Conservation (phyloP, 2,329 filamentous ascomycete species). For the Chaetomium strumarium region DNA sequence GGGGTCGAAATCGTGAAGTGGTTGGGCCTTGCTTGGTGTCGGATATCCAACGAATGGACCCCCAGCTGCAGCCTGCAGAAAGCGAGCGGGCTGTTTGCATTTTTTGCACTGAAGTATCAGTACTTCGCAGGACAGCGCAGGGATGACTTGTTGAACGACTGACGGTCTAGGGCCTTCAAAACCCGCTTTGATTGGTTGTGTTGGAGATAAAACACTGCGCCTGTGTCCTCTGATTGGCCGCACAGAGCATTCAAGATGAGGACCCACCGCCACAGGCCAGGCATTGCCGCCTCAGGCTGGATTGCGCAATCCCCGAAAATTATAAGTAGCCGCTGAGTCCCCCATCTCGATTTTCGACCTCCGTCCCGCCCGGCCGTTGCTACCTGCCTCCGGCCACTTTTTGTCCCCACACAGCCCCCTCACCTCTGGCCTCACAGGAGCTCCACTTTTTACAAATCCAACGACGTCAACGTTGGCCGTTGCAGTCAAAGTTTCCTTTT, state of each 20-base stretch:
- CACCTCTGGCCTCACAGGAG: constrained; percentile 25
- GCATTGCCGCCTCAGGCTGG: constrained; percentile 40
- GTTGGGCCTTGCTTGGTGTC: constrained; percentile 4
- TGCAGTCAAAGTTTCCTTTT: constrained; percentile 20
- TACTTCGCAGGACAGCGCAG: constrained; percentile 9
- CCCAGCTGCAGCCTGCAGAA: constrained; percentile 6
- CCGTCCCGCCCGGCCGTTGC: constrained; percentile 49
- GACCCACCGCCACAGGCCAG: constrained; percentile 38
- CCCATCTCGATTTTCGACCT: constrained; percentile 39
- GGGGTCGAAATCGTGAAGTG: constrained; percentile 7
- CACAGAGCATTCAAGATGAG: constrained; percentile 35
- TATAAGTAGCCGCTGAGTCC: constrained; percentile 51
- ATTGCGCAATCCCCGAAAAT: constrained; percentile 35
- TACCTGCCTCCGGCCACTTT: constrained; percentile 41
- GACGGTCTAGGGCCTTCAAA: constrained; percentile 11
- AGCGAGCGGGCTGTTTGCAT: constrained; percentile 7
- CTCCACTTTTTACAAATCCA: constrained; percentile 22
- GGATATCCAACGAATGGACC: constrained; percentile 2
- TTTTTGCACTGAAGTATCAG: constrained; percentile 17
- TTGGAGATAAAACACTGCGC: constrained; percentile 37
- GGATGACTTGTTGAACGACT: constrained; percentile 7
- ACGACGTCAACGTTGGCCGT: constrained; percentile 20
- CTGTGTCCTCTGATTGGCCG: constrained; percentile 35
- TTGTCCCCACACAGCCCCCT: constrained; percentile 32
- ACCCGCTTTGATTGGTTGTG: constrained; percentile 25